A percentile compares a stretch with the other conserved stretches of the same genome.
phyloP scores from a whole-genome alignment of 768 basidiomycete genomes.

The Lactarius vividus region DNA sequence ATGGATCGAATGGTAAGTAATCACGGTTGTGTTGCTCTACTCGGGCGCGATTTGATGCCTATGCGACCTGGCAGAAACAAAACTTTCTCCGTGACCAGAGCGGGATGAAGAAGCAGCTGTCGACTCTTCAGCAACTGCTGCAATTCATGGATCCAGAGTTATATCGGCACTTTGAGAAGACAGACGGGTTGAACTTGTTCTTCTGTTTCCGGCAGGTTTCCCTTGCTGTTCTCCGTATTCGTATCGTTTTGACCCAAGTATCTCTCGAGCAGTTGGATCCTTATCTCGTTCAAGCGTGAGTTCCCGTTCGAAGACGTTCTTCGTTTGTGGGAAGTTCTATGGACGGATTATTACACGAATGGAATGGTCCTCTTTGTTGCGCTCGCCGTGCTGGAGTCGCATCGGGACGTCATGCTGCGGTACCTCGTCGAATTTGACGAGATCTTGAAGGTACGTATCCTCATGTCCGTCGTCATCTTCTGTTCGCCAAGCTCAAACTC shows the following conservation, averaged over 20 bases:
- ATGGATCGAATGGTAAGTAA: slow-evolving; percentile 89
- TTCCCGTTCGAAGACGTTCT: slow-evolving; percentile 91
- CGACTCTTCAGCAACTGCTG: slow-evolving; percentile 86
- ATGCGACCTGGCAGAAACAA: slow-evolving; percentile 57
- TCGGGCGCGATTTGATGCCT: background rate
- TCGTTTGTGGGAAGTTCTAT: slow-evolving; percentile 89
- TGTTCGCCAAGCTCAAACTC: background rate
- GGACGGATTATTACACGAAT: slow-evolving; percentile 88
- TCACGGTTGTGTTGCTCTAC: background rate
- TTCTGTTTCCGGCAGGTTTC: slow-evolving; percentile 89
- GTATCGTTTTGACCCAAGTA: background rate
- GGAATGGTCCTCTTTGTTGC: slow-evolving; percentile 93
- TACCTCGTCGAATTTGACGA: slow-evolving; percentile 96
- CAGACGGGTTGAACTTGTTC: slow-evolving; percentile 89
- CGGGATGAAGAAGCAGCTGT: slow-evolving; percentile 94
- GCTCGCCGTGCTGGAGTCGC: slow-evolving; percentile 89
- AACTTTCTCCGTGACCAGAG: slow-evolving; percentile 97
- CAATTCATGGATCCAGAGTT: slow-evolving; percentile 94
- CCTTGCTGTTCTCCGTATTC: background rate
- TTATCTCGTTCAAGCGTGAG: slow-evolving; percentile 95
- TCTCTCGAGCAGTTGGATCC: slow-evolving; percentile 62
- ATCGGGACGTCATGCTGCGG: slow-evolving; percentile 91
- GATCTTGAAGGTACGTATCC: slow-evolving; percentile 56
- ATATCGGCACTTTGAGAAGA: slow-evolving; percentile 86
- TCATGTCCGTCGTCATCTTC: background rate